A percentile compares a stretch with the other conserved stretches of the same genome.
Evolutionary conservation across 1,284 basidiomycete species (phyloP).

Genomic region (Ustilago crameri): DNA sequence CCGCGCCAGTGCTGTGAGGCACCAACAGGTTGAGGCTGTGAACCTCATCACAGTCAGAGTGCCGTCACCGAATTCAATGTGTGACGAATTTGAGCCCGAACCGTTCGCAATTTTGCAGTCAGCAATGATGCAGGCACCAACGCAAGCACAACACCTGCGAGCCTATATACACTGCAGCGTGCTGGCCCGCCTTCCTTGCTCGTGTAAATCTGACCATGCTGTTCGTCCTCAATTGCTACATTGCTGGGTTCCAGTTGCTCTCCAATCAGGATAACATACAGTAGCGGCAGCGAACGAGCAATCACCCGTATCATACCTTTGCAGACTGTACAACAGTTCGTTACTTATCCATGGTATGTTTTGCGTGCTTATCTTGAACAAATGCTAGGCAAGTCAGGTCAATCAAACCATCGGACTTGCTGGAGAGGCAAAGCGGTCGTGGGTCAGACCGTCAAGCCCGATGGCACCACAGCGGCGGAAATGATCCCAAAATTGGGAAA

Average conservation of each 20-base stretch:
- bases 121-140: neutral
- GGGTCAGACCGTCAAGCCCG: constrained; percentile 27
- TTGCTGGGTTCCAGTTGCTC: no score
- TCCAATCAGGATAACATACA: no score
- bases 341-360: no score
- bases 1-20: neutral
- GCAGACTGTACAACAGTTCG: no score
- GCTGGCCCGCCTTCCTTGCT: neutral
- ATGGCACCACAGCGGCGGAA: constrained; percentile 6
- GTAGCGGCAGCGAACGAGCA: no score
- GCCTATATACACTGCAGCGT: no score
- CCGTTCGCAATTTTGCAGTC: constrained; percentile 4
- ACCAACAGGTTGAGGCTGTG: neutral
- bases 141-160: neutral
- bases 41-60: neutral
- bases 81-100: constrained; percentile 17
- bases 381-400: no score
- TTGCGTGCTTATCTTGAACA: neutral
- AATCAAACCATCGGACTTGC: no score
- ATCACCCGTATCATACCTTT: no score
- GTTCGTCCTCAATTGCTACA: no score
- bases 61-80: constrained; percentile 8
- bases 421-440: neutral
- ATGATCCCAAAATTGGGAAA: neutral
- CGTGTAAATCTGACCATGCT: no score